phyloP scores from a whole-genome alignment of 164 flowering plant species.

The Vitis amurensis region DNA sequence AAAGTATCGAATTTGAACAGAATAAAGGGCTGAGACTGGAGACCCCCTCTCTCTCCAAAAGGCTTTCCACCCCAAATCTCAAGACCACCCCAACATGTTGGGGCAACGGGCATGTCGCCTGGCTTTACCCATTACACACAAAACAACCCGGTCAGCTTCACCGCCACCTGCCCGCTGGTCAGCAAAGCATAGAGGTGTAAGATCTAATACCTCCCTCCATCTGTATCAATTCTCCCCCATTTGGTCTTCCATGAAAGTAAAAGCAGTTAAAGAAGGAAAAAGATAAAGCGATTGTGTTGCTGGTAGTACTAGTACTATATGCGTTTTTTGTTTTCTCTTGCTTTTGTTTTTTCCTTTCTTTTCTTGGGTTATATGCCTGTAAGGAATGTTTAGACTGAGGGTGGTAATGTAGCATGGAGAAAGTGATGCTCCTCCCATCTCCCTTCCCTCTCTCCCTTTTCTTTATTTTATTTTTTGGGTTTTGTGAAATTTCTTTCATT shows the following conservation, averaged over 20 bases:
- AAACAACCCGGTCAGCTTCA: slow-evolving; percentile 24
- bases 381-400: slow-evolving; percentile 14
- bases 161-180: slow-evolving; percentile 28
- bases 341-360: slow-evolving; percentile 17
- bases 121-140: not conserved
- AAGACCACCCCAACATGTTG: slow-evolving; percentile 36
- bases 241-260: slow-evolving; percentile 40
- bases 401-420: slow-evolving; percentile 7
- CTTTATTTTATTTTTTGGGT: slow-evolving; percentile 3
- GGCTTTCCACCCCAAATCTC: slow-evolving; percentile 36
- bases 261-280: slow-evolving; percentile 36
- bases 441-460: not conserved
- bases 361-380: not conserved
- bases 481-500: slow-evolving; percentile 14
- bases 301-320: slow-evolving; percentile 9
- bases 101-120: slow-evolving; percentile 35
- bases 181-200: slow-evolving; percentile 24
- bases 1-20: slow-evolving; percentile 79
- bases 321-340: slow-evolving; percentile 3
- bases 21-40: slow-evolving; percentile 61
- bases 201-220: slow-evolving; percentile 9
- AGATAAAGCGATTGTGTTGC: slow-evolving; percentile 24
- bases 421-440: slow-evolving; percentile 10
- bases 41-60: not conserved
- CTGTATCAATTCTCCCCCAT: slow-evolving; percentile 18